These are phyloP conservation scores for Calocybe gangraenosa DNA, from an alignment of 768 basidiomycete species.

Conservation along the genomic window DNA sequence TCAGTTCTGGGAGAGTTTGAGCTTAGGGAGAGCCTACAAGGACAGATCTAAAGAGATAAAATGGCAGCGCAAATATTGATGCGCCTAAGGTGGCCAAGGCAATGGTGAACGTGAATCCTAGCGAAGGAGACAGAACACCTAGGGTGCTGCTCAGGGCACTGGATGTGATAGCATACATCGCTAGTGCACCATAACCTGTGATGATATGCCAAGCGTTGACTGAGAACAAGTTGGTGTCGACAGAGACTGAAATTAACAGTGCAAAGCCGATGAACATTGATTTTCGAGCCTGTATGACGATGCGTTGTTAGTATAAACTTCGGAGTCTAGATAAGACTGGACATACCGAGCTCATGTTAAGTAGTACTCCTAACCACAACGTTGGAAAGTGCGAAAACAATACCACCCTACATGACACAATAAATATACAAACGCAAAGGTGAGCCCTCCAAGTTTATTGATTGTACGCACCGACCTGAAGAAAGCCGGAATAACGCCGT, in stretches of 20 bases:
- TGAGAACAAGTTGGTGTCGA: conserved; percentile 46
- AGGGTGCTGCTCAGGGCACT: conserved; percentile 61
- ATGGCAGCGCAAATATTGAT: conserved; percentile 55
- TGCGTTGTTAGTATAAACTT: background rate
- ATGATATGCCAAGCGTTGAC: conserved; percentile 38
- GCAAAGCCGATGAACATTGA: conserved; percentile 42
- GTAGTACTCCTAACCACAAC: conserved; percentile 57
- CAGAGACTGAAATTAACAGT: conserved; percentile 50
- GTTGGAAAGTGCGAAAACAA: conserved; percentile 68
- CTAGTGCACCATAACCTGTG: conserved; percentile 66
- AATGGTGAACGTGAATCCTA: conserved; percentile 53
- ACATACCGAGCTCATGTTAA: conserved; percentile 46
- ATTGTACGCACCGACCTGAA: conserved; percentile 52
- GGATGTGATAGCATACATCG: conserved; percentile 55
- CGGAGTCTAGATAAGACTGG: background rate
- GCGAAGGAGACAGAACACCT: conserved; percentile 49
- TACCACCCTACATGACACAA: conserved; percentile 47
- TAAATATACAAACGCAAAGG: background rate
- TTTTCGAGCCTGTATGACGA: conserved; percentile 41
- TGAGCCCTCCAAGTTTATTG: too few species aligned
- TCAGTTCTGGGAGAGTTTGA: background rate
- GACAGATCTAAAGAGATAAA: conserved; percentile 57
- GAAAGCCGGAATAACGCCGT: conserved; percentile 67
- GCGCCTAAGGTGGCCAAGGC: conserved; percentile 60
- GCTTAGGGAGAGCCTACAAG: conserved; percentile 39